Evolutionary conservation across 2,329 filamentous ascomycete species (phyloP), one percentile per base, ranked within the genome.

Genomic region (Neoarthrinium moseri): DNA sequence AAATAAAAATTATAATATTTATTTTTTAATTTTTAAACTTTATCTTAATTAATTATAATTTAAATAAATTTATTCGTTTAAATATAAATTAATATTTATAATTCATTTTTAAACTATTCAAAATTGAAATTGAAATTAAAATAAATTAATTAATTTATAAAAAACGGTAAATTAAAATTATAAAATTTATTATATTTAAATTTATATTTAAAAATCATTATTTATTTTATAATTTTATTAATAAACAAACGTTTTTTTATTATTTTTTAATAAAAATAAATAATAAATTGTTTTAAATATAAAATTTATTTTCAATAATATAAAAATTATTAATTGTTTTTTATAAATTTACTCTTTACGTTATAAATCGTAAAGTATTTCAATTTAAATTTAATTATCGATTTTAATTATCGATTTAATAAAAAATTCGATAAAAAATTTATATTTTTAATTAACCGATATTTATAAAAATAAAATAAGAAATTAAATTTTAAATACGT

Each of bases 271-370:
- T n/a, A n/a, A n/a, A 21, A 8, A 32, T 43, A 4, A 13, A 8
- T 18, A 21, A 20, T 11, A 5, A 12, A 4, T 18, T 35, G 12
- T 10, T 21, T 6, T 8, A 18, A 18, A 10, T 18, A 5, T 4
- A 8, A 20, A 17, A 11, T 7, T 46, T 2, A 26, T 36, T 26
- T 24, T 46, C n/a, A 41, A 46, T 34, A 46, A 20, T 40, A 37
- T 22, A 23, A n/a, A 37, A 10, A 2, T 22, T 2, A 23, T 34
- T 34, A n/a, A 34, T 40, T 29, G 33, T 24, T 10, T 18, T 32
- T 12, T 37, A 26, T 4, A 20, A 30, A 21, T 22, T 38, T 13
- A 15, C 15, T 5, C 2, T 8, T 30, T 34, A 23, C 5, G 7
- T 24, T 35, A 37, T 37, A 21, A 24, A 27, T 5, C 4, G 18